Conservation (phyloP, 768 basidiomycete species). For the Xanthoconium purpureum region DNA sequence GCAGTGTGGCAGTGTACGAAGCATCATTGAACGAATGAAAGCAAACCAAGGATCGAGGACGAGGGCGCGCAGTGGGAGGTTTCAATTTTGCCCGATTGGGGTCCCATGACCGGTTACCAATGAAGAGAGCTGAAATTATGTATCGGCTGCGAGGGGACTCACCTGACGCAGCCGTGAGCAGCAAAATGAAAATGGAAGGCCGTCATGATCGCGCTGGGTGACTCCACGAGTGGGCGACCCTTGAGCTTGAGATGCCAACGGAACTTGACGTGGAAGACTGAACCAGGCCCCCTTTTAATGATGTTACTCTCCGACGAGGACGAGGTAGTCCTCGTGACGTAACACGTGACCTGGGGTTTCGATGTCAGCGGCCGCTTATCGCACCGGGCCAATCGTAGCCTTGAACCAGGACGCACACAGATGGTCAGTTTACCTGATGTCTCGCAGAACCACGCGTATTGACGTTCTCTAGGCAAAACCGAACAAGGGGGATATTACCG, state of each 20-base stretch:
- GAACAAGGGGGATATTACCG: constrained; percentile 45
- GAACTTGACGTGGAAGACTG: constrained; percentile 14
- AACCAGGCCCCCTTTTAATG: neutral
- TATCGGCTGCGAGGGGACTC: constrained; percentile 13
- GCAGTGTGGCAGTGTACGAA: neutral
- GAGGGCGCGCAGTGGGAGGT: neutral
- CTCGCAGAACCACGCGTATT: neutral
- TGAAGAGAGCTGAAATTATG: constrained; percentile 4
- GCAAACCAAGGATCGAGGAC: neutral
- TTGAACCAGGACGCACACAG: neutral
- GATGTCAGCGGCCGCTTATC: constrained; percentile 24
- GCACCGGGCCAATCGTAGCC: neutral
- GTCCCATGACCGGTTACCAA: constrained; percentile 2
- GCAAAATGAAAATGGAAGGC: constrained; percentile 22
- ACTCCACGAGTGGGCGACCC: constrained; percentile 10
- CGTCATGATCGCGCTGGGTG: constrained; percentile 8
- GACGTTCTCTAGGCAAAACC: constrained; percentile 22
- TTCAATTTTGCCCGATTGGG: constrained; percentile 7
- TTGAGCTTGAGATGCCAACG: constrained; percentile 11
- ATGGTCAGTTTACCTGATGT: constrained; percentile 23
- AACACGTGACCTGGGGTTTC: constrained; percentile 22
- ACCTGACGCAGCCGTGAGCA: constrained; percentile 7
- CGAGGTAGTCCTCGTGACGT: neutral
- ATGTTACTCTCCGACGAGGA: too few species aligned
- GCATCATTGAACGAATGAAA: neutral